These are phyloP conservation scores for Botryotinia globosa DNA, from an alignment of 2,329 filamentous ascomycete species.

Conservation along the genomic window DNA sequence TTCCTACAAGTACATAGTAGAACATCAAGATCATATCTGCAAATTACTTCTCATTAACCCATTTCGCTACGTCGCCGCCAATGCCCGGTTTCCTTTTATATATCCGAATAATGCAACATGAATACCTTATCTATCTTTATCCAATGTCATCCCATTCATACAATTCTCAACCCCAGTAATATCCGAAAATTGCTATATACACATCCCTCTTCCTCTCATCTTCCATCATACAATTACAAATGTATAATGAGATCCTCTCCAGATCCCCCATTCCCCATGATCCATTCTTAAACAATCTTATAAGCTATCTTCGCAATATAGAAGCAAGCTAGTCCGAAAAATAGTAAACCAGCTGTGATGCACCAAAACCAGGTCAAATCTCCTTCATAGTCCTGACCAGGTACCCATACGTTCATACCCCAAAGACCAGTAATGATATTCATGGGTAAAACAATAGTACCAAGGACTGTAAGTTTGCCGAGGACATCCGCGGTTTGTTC, in stretches of 20 bases:
- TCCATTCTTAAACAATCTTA: conserved; percentile 33
- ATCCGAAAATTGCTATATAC: not conserved
- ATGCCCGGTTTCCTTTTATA: not conserved
- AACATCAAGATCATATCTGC: not conserved
- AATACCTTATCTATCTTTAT: not conserved
- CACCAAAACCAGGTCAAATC: conserved; percentile 73
- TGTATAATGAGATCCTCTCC: not conserved
- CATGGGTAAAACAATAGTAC: conserved; percentile 97
- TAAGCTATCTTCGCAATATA: conserved; percentile 38
- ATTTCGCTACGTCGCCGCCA: not conserved
- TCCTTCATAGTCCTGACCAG: conserved; percentile 78
- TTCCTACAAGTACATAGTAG: not conserved
- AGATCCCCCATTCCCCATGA: not conserved
- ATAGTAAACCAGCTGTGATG: conserved; percentile 69
- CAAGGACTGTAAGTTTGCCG: conserved; percentile 89
- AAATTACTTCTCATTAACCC: not conserved
- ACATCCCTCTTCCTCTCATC: not conserved
- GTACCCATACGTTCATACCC: conserved; percentile 98
- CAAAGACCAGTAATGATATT: conserved; percentile 98
- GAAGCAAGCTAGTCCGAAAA: conserved; percentile 77
- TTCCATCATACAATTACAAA: not conserved
- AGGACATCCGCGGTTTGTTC: conserved; percentile 94
- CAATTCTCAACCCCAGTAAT: not conserved
- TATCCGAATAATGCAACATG: conserved; percentile 1
- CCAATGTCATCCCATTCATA: not conserved